phyloP scores from a whole-genome alignment of 345 rosid genomes.

The Eucalyptus sp. region DNA sequence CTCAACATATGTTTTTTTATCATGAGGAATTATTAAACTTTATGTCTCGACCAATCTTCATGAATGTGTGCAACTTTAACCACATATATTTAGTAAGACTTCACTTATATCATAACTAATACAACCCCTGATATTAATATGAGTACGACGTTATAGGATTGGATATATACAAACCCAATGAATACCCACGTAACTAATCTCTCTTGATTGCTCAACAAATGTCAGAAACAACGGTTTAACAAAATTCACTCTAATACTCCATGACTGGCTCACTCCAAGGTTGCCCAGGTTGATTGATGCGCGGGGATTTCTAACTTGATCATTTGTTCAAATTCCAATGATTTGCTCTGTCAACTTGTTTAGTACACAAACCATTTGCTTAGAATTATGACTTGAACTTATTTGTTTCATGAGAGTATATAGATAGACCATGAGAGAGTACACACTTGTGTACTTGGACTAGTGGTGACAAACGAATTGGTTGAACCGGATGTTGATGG shows the following conservation, averaged over 20 bases:
- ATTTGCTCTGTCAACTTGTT: background rate
- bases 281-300: background rate
- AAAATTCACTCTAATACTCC: background rate
- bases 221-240: background rate
- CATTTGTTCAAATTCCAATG: background rate
- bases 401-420: background rate
- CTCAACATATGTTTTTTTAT: background rate
- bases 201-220: background rate
- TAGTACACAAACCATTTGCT: background rate
- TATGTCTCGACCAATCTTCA: fast-evolving
- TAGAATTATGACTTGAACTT: background rate
- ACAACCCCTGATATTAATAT: background rate
- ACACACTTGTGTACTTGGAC: background rate
- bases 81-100: background rate
- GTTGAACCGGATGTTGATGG: background rate
- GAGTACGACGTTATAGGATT: background rate
- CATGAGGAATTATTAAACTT: fast-evolving
- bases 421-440: background rate
- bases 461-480: background rate
- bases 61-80: background rate
- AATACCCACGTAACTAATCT: background rate
- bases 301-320: background rate
- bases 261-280: background rate
- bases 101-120: background rate
- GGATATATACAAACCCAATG: no score